Conservation (phyloP, 2,329 filamentous ascomycete species). For the Escovopsis sp. region DNA sequence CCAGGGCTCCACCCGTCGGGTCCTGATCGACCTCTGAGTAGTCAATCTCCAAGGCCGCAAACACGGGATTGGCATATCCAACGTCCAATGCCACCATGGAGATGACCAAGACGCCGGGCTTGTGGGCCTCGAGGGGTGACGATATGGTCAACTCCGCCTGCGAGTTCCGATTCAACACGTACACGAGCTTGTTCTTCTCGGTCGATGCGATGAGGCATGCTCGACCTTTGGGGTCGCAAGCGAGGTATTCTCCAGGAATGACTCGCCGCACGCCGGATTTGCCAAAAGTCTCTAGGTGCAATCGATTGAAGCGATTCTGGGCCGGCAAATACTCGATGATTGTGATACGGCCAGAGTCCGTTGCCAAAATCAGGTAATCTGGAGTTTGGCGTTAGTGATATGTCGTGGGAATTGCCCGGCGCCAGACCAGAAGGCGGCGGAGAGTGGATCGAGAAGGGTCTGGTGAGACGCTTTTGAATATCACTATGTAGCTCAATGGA, state of each 20-base stretch:
- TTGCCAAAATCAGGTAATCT: conserved; percentile 95
- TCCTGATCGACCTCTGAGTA: conserved; percentile 88
- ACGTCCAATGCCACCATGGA: conserved; percentile 82
- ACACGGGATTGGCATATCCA: conserved; percentile 93
- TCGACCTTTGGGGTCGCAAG: conserved; percentile 87
- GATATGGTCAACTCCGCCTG: conserved; percentile 94
- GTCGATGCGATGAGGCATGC: conserved; percentile 87
- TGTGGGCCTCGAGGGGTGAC: conserved; percentile 91
- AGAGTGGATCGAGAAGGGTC: conserved; percentile 9
- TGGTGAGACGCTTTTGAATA: conserved; percentile 10
- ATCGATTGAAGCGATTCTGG: conserved; percentile 72
- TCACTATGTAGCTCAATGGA: conserved; percentile 4
- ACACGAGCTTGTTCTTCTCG: conserved; percentile 99
- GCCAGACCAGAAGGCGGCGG: conserved; percentile 2
- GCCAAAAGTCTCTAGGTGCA: conserved; percentile 94
- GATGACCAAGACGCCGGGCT: conserved; percentile 79
- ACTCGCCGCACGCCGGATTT: conserved; percentile 92
- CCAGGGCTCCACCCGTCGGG: conserved; percentile 64
- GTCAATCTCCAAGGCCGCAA: conserved; percentile 86
- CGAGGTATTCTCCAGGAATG: conserved; percentile 89
- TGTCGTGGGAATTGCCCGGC: conserved; percentile 15
- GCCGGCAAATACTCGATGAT: conserved; percentile 83
- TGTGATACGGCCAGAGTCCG: conserved; percentile 88
- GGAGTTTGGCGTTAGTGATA: conserved; percentile 17
- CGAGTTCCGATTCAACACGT: conserved; percentile 89